phyloP scores from a whole-genome alignment of 2,329 filamentous ascomycete genomes.

The Hyphodiscus sp. region DNA sequence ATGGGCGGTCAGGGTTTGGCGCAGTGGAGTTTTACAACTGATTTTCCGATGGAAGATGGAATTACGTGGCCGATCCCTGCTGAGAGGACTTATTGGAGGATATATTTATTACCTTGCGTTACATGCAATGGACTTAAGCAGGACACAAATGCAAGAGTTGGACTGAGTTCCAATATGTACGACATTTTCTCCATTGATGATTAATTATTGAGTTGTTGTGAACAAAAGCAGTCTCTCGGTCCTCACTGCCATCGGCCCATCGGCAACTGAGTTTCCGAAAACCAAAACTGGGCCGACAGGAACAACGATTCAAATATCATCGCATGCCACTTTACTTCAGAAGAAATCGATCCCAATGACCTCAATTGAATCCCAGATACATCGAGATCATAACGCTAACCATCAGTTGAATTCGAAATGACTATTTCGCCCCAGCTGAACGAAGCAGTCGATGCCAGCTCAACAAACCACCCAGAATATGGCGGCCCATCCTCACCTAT shows the following conservation, averaged over 20 bases:
- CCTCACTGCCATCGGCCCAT: not conserved
- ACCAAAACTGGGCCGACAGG: not conserved
- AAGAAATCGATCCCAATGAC: too few species aligned
- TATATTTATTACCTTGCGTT: constrained; percentile 5
- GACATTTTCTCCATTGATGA: not conserved
- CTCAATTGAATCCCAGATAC: too few species aligned
- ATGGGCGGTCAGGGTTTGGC: not conserved
- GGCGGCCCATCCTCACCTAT: not conserved
- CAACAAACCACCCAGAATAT: not conserved
- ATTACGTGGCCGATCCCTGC: too few species aligned
- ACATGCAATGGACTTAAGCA: not conserved
- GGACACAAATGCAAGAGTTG: constrained; percentile 3
- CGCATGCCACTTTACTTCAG: too few species aligned
- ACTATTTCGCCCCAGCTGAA: not conserved
- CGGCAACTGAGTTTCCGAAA: not conserved
- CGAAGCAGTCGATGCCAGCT: constrained; percentile 1
- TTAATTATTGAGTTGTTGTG: not conserved
- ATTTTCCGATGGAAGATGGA: not conserved
- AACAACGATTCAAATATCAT: not conserved
- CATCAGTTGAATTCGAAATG: not conserved
- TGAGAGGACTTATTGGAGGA: not conserved
- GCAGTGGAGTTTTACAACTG: not conserved
- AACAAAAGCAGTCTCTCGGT: not conserved
- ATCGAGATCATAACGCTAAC: too few species aligned
- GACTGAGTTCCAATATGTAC: not conserved